These are phyloP conservation scores for Scortechinia acanthostroma DNA, from an alignment of 2,329 filamentous ascomycete genomes.

Conservation along the genomic window DNA sequence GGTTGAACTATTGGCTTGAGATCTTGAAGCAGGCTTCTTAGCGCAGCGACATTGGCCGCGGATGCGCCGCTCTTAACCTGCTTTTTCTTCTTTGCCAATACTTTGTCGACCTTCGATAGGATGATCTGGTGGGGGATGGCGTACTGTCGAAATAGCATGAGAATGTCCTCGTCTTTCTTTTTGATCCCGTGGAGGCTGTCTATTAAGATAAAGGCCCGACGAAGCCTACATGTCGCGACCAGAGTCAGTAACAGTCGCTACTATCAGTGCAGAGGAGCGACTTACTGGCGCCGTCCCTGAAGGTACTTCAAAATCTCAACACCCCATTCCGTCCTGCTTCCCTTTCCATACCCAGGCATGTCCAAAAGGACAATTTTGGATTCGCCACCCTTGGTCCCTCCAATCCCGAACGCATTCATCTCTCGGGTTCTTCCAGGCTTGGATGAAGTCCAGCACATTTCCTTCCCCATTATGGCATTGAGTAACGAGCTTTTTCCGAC, in stretches of 20 bases:
- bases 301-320: constrained; percentile 1
- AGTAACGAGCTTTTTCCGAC: constrained; percentile 2
- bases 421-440: neutral
- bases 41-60: neutral
- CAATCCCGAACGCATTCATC: constrained; percentile 2
- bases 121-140: neutral
- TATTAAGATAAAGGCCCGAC: neutral
- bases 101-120: neutral
- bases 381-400: neutral
- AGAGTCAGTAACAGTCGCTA: no score
- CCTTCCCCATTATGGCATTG: neutral
- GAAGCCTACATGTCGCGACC: no score
- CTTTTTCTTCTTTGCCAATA: neutral
- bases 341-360: constrained; percentile 2
- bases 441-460: neutral
- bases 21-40: neutral
- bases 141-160: neutral
- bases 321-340: neutral
- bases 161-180: neutral
- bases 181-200: neutral
- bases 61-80: neutral
- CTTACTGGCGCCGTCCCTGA: neutral
- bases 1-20: neutral
- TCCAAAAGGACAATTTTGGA: neutral
- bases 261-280: neutral